Conservation (phyloP, 2,329 filamentous ascomycete genomes). For the Colletotrichum tanaceti region DNA sequence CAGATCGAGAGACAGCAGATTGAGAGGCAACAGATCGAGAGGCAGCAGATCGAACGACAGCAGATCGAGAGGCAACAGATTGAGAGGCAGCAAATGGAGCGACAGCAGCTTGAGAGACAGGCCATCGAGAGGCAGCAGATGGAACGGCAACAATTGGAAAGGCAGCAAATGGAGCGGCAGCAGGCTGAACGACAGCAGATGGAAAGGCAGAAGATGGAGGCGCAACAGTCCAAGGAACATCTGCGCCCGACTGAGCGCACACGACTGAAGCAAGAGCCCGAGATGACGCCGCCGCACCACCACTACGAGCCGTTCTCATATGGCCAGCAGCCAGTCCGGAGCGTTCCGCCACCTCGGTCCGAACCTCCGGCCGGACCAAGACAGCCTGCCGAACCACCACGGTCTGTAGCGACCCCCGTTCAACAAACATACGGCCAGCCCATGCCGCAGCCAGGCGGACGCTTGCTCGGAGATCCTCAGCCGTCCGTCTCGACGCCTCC, state of each 20-base stretch:
- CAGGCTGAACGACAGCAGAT: slow-evolving; percentile 43
- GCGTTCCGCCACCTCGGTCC: slow-evolving; percentile 50
- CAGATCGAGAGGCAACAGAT: slow-evolving; percentile 35
- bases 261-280: slow-evolving; percentile 63
- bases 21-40: slow-evolving; percentile 44
- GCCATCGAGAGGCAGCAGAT: slow-evolving; percentile 27
- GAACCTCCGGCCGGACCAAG: slow-evolving; percentile 56
- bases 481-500: slow-evolving; percentile 48
- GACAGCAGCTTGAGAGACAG: slow-evolving; percentile 42
- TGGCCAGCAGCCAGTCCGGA: slow-evolving; percentile 52
- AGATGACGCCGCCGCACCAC: slow-evolving; percentile 52
- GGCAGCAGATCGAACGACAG: slow-evolving; percentile 44
- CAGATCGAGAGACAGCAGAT: slow-evolving; percentile 37
- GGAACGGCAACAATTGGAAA: too few relatives aligned
- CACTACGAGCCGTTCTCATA: slow-evolving; percentile 60
- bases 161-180: slow-evolving; percentile 34
- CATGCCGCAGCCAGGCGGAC: slow-evolving; percentile 55
- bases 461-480: slow-evolving; percentile 55
- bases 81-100: slow-evolving; percentile 45
- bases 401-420: slow-evolving; percentile 47
- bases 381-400: slow-evolving; percentile 57
- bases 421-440: slow-evolving; percentile 52
- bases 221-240: slow-evolving; percentile 48
- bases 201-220: slow-evolving; percentile 49
- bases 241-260: slow-evolving; percentile 43